Percentiles rank a stretch among this genome's conserved stretches.
Evolutionary conservation across 192 early-diverging fungal genomes (phyloP).

Genomic region (Lobosporangium transversale): DNA sequence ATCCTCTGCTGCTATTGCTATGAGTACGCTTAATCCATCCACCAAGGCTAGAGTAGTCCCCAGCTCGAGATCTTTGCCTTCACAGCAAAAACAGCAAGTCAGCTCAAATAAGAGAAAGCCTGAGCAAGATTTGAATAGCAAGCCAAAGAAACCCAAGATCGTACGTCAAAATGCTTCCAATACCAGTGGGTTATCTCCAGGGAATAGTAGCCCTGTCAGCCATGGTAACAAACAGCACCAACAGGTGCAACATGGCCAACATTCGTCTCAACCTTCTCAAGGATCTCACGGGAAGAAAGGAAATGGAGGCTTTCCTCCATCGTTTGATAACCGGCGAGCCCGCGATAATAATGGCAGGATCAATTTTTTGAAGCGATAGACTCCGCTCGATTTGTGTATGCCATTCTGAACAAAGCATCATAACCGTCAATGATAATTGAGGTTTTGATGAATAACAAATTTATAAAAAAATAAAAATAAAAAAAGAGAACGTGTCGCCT

Average conservation of each 20-base stretch:
- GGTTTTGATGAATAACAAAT: not conserved
- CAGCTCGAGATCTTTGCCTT: not conserved
- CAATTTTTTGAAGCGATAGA: not conserved
- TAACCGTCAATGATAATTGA: not conserved
- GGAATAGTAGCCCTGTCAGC: slow-evolving; percentile 14
- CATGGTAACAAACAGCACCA: slow-evolving; percentile 5
- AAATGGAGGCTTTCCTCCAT: not conserved
- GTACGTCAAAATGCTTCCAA: slow-evolving; percentile 17
- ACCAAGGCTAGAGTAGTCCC: slow-evolving; percentile 8
- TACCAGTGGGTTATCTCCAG: slow-evolving; percentile 11
- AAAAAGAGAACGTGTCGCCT: too few species aligned
- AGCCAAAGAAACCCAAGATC: slow-evolving; percentile 41
- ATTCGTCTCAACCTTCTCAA: not conserved
- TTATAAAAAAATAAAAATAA: not conserved
- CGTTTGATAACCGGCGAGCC: slow-evolving; percentile 9
- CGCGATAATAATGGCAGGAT: slow-evolving; percentile 14
- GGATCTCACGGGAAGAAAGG: slow-evolving; percentile 10
- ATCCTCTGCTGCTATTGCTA: not conserved
- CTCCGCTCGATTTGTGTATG: too few species aligned
- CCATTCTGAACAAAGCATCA: not conserved
- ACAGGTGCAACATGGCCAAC: not conserved
- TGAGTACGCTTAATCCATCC: not conserved
- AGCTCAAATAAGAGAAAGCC: slow-evolving; percentile 33
- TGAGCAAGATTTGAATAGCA: slow-evolving; percentile 15
- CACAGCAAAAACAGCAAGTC: slow-evolving; percentile 4